phyloP scores from a whole-genome alignment of 2,329 filamentous ascomycete genomes.

The Graphilbum fragrans region DNA sequence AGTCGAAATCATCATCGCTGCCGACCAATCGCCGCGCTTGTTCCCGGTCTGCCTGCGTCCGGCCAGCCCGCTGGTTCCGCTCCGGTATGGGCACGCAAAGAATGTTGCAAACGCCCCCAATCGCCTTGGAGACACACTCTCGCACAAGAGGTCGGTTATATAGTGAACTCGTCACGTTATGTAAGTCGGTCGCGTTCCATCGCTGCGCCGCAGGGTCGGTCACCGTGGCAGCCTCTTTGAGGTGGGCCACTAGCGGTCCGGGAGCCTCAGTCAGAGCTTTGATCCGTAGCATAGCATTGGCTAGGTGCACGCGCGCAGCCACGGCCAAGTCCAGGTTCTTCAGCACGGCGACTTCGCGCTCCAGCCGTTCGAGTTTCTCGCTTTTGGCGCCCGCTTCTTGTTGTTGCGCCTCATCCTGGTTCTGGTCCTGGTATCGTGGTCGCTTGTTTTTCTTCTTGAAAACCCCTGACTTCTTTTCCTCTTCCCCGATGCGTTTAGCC shows the following conservation, averaged over 20 bases:
- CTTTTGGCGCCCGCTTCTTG: neutral
- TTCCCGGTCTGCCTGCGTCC: constrained; percentile 17
- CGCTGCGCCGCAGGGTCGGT: constrained; percentile 34
- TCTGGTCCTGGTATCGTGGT: neutral
- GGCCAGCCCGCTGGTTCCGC: constrained; percentile 17
- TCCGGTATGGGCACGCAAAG: constrained; percentile 36
- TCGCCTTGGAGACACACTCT: constrained; percentile 33
- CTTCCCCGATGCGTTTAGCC: constrained; percentile 43
- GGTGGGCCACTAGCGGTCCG: constrained; percentile 22
- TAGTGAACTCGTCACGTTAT: constrained; percentile 48
- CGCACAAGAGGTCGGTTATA: constrained; percentile 40
- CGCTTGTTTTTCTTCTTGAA: neutral
- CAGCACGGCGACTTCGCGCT: constrained; percentile 45
- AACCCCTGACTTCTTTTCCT: constrained; percentile 15
- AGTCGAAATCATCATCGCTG: constrained; percentile 9
- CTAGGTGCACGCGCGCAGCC: constrained; percentile 42
- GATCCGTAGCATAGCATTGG: constrained; percentile 40
- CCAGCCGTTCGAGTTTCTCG: constrained; percentile 45
- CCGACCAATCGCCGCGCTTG: constrained; percentile 9
- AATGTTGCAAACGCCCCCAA: constrained; percentile 34
- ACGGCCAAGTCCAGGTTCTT: constrained; percentile 49
- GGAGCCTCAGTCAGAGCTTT: constrained; percentile 38
- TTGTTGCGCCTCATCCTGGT: neutral
- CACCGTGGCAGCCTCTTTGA: constrained; percentile 25
- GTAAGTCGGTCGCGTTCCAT: constrained; percentile 34